Evolutionary conservation across 2,329 filamentous ascomycete genomes (phyloP).

Genomic region (Scleromitrula shiraiana): DNA sequence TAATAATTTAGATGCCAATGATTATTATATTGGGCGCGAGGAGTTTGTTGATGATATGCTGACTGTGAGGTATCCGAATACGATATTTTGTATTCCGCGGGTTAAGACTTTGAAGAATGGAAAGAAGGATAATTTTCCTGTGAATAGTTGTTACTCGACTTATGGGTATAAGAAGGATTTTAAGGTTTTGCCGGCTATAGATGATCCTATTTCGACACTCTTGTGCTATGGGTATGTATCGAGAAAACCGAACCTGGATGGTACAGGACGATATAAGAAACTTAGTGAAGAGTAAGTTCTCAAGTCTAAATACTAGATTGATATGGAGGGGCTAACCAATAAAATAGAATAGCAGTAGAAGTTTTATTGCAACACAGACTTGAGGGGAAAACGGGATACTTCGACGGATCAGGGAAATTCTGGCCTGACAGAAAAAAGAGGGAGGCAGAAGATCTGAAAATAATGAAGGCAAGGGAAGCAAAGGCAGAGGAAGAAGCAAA

Average conservation of each 20-base stretch:
- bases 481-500: too few species aligned
- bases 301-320: neutral
- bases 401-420: neutral
- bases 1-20: slow-evolving; percentile 6
- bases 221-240: neutral
- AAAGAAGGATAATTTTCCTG: neutral
- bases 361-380: neutral
- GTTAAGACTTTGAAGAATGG: neutral
- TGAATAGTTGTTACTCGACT: neutral
- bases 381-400: neutral
- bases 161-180: neutral
- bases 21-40: slow-evolving; percentile 2
- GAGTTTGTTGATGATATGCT: slow-evolving; percentile 5
- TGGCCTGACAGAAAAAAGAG: neutral
- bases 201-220: neutral
- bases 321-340: neutral
- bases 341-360: neutral
- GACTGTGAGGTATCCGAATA: slow-evolving; percentile 7
- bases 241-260: neutral
- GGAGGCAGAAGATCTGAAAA: neutral
- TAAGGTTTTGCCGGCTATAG: neutral
- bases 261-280: neutral
- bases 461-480: too few species aligned
- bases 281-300: neutral
- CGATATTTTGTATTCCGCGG: slow-evolving; percentile 6